phyloP scores from a whole-genome alignment of 306 rosid species.

The Prunus campanulata region DNA sequence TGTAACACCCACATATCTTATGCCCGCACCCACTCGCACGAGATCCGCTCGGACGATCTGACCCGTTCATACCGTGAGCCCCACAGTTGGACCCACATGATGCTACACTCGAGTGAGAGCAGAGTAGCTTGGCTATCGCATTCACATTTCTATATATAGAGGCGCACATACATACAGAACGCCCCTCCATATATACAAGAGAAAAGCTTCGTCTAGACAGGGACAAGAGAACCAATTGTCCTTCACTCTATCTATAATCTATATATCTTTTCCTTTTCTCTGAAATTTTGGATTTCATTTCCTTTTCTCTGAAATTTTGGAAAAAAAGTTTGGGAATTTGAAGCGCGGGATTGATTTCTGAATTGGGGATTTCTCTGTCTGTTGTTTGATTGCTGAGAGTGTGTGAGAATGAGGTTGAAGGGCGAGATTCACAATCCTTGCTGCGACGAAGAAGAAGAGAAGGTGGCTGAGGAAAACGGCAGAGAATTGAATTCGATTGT shows the following conservation, averaged over 20 bases:
- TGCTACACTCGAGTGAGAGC: background rate
- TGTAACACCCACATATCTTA: background rate
- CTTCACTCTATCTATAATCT: background rate
- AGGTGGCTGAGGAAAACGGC: slow-evolving; percentile 3
- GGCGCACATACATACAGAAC: background rate
- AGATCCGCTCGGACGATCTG: background rate
- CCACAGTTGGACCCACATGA: background rate
- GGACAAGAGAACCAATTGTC: slow-evolving; percentile 8
- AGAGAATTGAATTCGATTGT: slow-evolving; percentile 1
- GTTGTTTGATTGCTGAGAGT: background rate
- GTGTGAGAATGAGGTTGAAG: slow-evolving; percentile 23
- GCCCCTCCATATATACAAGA: too few relatives aligned
- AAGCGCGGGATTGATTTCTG: slow-evolving; percentile 2
- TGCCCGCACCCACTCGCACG: background rate
- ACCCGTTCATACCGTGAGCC: background rate
- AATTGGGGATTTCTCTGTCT: slow-evolving; percentile 7
- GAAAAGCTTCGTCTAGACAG: slow-evolving; percentile 5
- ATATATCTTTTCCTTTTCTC: background rate
- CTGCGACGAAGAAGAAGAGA: background rate
- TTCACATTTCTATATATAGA: background rate
- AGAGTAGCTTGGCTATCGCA: background rate
- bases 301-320: background rate
- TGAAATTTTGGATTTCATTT: background rate
- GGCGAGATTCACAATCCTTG: slow-evolving; percentile 9
- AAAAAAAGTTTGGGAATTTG: background rate